Conservation (phyloP, 768 basidiomycete species). For the Cubamyces lactineus region DNA sequence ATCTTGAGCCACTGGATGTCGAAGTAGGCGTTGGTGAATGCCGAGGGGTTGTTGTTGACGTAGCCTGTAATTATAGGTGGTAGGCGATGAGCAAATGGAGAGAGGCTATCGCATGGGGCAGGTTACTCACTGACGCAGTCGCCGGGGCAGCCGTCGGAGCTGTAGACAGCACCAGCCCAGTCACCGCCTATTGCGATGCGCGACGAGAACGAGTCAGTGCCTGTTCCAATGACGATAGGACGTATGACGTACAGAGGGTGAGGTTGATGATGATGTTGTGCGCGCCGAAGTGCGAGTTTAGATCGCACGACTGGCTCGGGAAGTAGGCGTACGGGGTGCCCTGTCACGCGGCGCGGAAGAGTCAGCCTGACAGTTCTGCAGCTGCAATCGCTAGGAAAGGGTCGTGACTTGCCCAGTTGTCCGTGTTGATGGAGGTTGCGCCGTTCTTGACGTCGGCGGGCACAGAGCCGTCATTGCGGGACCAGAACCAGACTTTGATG, state of each 20-base stretch:
- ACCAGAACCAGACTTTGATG: conserved; percentile 78
- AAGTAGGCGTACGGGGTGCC: conserved; percentile 64
- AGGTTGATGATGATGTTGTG: conserved; percentile 72
- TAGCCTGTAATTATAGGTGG: conserved; percentile 49
- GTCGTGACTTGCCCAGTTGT: conserved; percentile 49
- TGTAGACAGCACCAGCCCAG: conserved; percentile 56
- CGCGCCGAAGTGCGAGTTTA: conserved; percentile 51
- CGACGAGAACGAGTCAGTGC: not conserved
- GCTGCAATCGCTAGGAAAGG: not conserved
- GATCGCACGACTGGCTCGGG: conserved; percentile 58
- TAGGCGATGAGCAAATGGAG: not conserved
- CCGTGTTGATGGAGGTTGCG: conserved; percentile 47
- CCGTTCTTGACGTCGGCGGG: conserved; percentile 51
- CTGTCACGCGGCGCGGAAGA: conserved; percentile 32
- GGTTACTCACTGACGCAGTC: conserved; percentile 50
- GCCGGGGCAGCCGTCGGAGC: conserved; percentile 53
- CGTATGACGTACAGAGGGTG: conserved; percentile 52
- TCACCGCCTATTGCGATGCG: conserved; percentile 43
- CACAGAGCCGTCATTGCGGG: conserved; percentile 44
- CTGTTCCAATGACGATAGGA: not conserved
- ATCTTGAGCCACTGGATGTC: conserved; percentile 47
- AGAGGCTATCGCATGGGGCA: not conserved
- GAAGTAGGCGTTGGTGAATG: conserved; percentile 72
- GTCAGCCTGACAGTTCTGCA: too few relatives aligned
- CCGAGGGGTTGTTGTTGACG: conserved; percentile 67